Evolutionary conservation across 805 yeast species (phyloP), one percentile per base, ranked within the genome.

Genomic region (Candida manassasensis): DNA sequence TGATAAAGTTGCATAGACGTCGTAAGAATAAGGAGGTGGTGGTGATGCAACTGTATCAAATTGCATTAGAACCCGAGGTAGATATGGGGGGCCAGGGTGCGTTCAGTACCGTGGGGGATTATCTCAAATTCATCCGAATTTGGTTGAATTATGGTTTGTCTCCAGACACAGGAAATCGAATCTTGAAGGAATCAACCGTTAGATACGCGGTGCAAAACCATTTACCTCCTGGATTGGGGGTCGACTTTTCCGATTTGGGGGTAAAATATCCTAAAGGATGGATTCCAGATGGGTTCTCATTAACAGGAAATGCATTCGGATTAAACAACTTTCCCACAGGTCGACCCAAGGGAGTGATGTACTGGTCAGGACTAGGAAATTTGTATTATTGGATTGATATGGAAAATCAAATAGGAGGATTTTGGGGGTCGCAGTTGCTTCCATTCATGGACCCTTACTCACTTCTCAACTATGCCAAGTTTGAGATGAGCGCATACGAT

Each of bases 71-170:
- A 27, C 52, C 52, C 14, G 41, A 22, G 26, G 34, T 62, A 6
- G 70, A 66, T 39, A 57, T 64, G 63, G 72, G 71, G 6, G 72
- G 72, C n/a, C 68, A 59, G 36, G 72, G 72, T 2, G 52, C 63
- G 34, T 60, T 55, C 36, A 64, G 67, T 1, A 56, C 58, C 2
- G 60, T 59, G 1, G 53, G 47, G 3, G 72, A 66, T 44, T 67
- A 57, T 37, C 49, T 67, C 39, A 61, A 55, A 36, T 63, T 64
- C 30, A 45, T 67, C 17, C 52, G 71, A 27, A 42, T 63, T 9
- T 63, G 69, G 67, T 50, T 66, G 21, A 67, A 66, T 38, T 49
- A 49, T 24, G 72, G 72, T 0, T 34, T 39, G 10, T 59, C 69
- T 28, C 67, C 68, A 3, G 69, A 65, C 38, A 50, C 67, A 13